Base-by-base conservation (phyloP, 2,329 filamentous ascomycete species). In the Paecilomyces niveus region DNA sequence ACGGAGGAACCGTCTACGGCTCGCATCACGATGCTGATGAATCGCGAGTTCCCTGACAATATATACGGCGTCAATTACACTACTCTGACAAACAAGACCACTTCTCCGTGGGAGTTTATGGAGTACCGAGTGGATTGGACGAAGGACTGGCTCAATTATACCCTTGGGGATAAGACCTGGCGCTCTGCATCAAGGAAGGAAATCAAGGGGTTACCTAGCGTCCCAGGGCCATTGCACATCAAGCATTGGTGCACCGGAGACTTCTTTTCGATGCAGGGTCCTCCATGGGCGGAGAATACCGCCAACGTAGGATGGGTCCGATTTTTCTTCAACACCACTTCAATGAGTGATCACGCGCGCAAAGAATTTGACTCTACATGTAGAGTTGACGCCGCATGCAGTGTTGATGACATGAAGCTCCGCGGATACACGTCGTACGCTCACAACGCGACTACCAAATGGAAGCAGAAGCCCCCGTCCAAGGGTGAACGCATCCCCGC, bases 201-300 rank as follows among this genome's bases (percentile, higher is more conserved):
- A 3, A 68, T 72, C 31, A 60, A 63, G 18, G 64, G 58, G 18
- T 64, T 80, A 39, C 75, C 76, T 1, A 72, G 70, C 7, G 72
- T 76, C 4, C 78, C 79, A 4, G 69, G 74, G 3, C 70, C 77
- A 11, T 60, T 80, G 22, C 71, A 73, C 55, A 73, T 80, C 63
- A 76, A 78, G 62, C 79, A 81, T 63, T 81, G 78, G 78, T 79
- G 78, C 0, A 74, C 71, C 8, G 79, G 79, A 9, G 77, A 80
- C 60, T 61, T 64, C 11, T 74, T 73, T 60, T 76, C 69, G 1
- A 80, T 77, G 70, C 68, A 76, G 63, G 79, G 79, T 3, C 79
- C 79, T 13, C 78, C 79, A 1, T 53, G 49, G 15, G 69, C 69
- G 21, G 66, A 64, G n/a, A 73, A 76, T 2, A 64, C 68, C 21